Base-by-base conservation (phyloP, 768 basidiomycete species). In the Mycena chlorophos region DNA sequence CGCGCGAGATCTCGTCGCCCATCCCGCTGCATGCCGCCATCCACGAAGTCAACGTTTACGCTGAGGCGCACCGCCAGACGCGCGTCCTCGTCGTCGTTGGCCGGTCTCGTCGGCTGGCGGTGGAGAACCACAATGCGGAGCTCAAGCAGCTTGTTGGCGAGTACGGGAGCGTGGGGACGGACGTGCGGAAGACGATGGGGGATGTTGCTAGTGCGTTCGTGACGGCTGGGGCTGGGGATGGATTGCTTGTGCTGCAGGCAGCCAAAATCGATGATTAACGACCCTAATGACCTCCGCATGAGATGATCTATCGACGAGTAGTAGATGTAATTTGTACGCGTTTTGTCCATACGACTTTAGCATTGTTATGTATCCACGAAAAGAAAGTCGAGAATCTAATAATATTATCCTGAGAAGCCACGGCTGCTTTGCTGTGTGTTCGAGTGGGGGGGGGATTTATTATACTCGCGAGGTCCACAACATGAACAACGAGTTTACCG, bases 111-210 rank as follows among this genome's bases (percentile, higher is more conserved):
- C 71, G 87, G n/a, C 69, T 90, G 28, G 87, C 88, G 3, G 82
- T 83, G 23, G 87, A 89, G 71, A 80, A 85, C 54, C 91, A 93
- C 65, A 69, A 75, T 4, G 70, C 64, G n/a, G 94, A 97, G 72
- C 69, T 94, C 53, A 83, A 83, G 59, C 73, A 76, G 39, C 60
- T 94, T 20, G 74, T 86, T 68, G 77, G 80, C 17, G 79, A 83
- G 59, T 76, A 86, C 60, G 82, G 78, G 3, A 63, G 65, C 26
- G 75, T 87, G 3, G 79, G 81, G 0, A 65, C 75, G 3, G 89
- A 91, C 65, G 83, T 94, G 56, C 77, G 79, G 67, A 88, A 89
- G 73, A 93, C 94, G 20, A 77, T 96, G 23, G 95, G 95, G 2
- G 91, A 95, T 67, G 86, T 91, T 17, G 90, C 85, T 2, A 82